phyloP scores from a whole-genome alignment of 352 stramenopile species.

The Elongisporangium anandrum region DNA sequence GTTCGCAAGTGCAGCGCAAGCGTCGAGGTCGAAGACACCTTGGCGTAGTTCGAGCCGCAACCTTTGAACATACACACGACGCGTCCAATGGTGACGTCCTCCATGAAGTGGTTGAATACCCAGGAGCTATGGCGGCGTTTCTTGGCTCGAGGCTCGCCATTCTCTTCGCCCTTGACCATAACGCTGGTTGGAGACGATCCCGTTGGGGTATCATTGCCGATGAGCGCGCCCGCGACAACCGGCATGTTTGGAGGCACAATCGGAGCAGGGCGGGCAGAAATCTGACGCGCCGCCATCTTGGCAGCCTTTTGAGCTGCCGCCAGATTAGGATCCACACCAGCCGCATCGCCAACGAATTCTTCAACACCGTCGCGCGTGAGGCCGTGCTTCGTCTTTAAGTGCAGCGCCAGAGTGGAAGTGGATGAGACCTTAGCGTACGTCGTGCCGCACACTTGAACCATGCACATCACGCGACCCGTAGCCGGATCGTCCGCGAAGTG shows the following conservation, averaged over 20 bases:
- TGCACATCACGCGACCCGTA: background rate
- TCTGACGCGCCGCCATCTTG: background rate
- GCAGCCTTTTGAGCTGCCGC: background rate
- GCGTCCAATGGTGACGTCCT: background rate
- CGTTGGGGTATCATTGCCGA: background rate
- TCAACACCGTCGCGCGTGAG: constrained; percentile 2
- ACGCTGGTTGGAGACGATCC: background rate
- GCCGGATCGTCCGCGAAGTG: constrained; percentile 4
- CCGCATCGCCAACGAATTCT: background rate
- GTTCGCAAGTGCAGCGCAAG: background rate
- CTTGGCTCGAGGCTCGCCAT: background rate
- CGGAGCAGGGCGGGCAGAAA: background rate
- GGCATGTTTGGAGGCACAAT: background rate
- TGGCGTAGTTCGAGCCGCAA: background rate
- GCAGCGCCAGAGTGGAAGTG: constrained; percentile 7
- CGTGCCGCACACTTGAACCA: background rate
- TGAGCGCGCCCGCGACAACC: background rate
- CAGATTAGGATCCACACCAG: background rate
- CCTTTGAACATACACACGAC: background rate
- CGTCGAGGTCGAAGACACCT: background rate
- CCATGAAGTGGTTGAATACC: background rate
- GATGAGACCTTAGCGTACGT: constrained; percentile 5
- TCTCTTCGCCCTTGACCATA: background rate
- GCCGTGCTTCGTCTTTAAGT: constrained; percentile 10
- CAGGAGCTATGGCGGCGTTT: background rate